Percentiles rank a stretch among this genome's conserved stretches.
phyloP scores from a whole-genome alignment of 352 stramenopile species.

The Phytopythium mirpurense region DNA sequence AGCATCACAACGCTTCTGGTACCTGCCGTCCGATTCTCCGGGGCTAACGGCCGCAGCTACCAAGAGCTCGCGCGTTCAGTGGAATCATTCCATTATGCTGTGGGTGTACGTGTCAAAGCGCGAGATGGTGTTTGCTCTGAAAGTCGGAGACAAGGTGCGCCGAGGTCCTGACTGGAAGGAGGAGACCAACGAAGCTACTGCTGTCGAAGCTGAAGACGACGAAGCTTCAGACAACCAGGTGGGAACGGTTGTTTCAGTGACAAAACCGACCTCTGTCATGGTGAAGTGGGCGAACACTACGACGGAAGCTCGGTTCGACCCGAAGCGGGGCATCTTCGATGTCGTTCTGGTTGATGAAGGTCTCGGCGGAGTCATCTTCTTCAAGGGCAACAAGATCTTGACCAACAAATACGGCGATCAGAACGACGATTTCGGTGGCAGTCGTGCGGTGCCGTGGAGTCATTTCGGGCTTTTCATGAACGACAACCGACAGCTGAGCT shows the following conservation, averaged over 20 bases:
- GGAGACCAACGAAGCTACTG: slow-evolving; percentile 10
- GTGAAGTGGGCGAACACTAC: slow-evolving; percentile 30
- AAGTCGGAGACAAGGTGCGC: slow-evolving; percentile 61
- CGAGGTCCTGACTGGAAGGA: slow-evolving; percentile 46
- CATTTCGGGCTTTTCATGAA: slow-evolving; percentile 66
- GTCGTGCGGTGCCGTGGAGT: slow-evolving; percentile 49
- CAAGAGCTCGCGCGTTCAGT: slow-evolving; percentile 28
- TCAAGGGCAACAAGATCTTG: slow-evolving; percentile 63
- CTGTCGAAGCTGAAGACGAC: neutral
- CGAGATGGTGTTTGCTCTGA: slow-evolving; percentile 44
- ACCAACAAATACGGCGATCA: slow-evolving; percentile 22
- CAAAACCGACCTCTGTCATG: slow-evolving; percentile 31
- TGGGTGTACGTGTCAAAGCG: slow-evolving; percentile 57
- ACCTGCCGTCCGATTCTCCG: slow-evolving; percentile 32
- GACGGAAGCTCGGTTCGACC: slow-evolving; percentile 46
- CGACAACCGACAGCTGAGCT: slow-evolving; percentile 58
- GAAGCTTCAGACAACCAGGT: neutral
- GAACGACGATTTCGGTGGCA: neutral
- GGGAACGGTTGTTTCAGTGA: slow-evolving; percentile 46
- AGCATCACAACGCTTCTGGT: slow-evolving; percentile 9
- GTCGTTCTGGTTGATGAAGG: slow-evolving; percentile 49
- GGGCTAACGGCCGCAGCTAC: slow-evolving; percentile 33
- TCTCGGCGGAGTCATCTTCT: slow-evolving; percentile 58
- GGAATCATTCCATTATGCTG: slow-evolving; percentile 77
- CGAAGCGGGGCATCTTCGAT: slow-evolving; percentile 39